A percentile compares a stretch with the other conserved stretches of the same genome.
These are phyloP conservation scores for Amorphotheca resinae DNA, from an alignment of 495 filamentous ascomycete species.

Conservation along the genomic window DNA sequence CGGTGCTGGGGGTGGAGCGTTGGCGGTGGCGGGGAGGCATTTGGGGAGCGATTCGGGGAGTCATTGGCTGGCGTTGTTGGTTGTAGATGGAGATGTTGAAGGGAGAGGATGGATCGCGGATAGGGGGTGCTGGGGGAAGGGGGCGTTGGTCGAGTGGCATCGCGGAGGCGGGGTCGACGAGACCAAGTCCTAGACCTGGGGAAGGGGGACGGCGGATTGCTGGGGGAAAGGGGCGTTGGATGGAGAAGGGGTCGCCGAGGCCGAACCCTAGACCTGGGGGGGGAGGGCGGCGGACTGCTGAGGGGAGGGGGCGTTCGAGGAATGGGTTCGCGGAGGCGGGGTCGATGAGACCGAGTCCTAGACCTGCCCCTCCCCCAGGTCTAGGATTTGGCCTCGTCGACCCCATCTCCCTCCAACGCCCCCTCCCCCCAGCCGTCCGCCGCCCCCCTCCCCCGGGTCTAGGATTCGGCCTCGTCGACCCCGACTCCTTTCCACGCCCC, in stretches of 20 bases:
- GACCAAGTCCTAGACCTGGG: neutral
- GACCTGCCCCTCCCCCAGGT: too few relatives aligned
- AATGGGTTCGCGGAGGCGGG: neutral
- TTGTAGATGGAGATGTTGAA: too few relatives aligned
- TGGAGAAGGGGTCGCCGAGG: too few relatives aligned
- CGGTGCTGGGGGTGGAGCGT: too few relatives aligned
- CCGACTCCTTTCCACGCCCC: too few relatives aligned
- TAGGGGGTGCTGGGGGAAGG: neutral
- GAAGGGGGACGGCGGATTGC: too few relatives aligned
- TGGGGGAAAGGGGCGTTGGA: too few relatives aligned
- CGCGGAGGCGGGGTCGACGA: neutral
- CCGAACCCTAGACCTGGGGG: too few relatives aligned
- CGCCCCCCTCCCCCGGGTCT: neutral
- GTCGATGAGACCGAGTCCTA: neutral
- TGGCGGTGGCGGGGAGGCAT: too few relatives aligned
- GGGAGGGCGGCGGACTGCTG: neutral
- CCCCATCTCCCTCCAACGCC: neutral
- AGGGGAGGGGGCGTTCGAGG: neutral
- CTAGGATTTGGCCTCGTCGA: neutral
- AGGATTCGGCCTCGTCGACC: too few relatives aligned
- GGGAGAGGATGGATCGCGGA: neutral
- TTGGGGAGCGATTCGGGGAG: neutral
- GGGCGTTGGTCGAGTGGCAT: neutral
- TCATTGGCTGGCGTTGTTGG: neutral
- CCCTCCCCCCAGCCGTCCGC: neutral